These are phyloP conservation scores for Hydnomerulius pinastri DNA, from an alignment of 768 basidiomycete species.

Conservation along the genomic window DNA sequence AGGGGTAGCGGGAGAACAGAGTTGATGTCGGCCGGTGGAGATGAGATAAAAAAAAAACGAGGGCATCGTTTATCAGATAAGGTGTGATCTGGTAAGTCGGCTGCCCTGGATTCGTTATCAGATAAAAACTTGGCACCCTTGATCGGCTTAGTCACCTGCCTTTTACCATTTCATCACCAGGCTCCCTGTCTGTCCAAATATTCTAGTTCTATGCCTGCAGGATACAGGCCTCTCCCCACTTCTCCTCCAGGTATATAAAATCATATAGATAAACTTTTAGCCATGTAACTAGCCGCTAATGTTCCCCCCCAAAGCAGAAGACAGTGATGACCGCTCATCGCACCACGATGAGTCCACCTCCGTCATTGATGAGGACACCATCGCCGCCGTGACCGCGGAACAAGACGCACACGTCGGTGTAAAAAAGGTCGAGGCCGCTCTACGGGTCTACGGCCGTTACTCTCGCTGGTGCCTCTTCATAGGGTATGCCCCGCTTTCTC, in stretches of 20 bases:
- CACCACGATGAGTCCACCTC: background rate
- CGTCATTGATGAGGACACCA: background rate
- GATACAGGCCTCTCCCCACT: conserved; percentile 18
- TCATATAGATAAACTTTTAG: background rate
- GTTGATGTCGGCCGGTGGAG: background rate
- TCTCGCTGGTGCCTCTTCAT: conserved; percentile 62
- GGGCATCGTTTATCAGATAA: background rate
- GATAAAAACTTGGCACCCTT: conserved; percentile 1
- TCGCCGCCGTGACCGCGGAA: conserved; percentile 3
- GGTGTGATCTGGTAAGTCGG: background rate
- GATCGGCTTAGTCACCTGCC: background rate
- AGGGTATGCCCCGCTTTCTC: conserved; percentile 39
- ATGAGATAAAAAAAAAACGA: background rate
- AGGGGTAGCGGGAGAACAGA: too few species aligned
- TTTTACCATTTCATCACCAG: background rate
- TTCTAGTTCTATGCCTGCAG: conserved; percentile 15
- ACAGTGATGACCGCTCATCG: background rate
- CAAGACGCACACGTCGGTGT: conserved; percentile 43
- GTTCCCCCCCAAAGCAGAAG: conserved; percentile 1
- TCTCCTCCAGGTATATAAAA: conserved; percentile 14
- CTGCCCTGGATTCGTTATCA: conserved; percentile 7
- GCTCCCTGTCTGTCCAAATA: background rate
- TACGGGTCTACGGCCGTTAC: conserved; percentile 52
- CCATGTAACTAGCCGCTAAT: background rate
- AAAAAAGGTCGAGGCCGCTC: conserved; percentile 49